A percentile compares a stretch with the other conserved stretches of the same genome.
Evolutionary conservation across 2,329 filamentous ascomycete genomes (phyloP).

Genomic region (Phyllosticta capitalensis): DNA sequence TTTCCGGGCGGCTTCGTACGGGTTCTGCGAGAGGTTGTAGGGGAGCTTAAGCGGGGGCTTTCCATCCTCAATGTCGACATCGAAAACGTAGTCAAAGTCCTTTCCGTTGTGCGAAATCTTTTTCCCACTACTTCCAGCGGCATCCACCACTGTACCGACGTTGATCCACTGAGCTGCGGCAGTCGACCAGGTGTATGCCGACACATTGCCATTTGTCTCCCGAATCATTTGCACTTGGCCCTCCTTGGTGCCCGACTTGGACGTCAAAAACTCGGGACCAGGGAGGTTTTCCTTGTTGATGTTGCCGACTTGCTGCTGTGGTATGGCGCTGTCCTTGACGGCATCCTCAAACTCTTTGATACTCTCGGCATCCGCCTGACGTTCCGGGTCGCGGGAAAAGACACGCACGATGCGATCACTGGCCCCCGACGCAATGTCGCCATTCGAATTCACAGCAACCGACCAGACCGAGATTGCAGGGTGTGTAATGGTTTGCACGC

Average conservation of each 20-base stretch:
- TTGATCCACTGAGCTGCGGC: constrained; percentile 62
- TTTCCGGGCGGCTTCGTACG: constrained; percentile 82
- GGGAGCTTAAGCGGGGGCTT: constrained; percentile 89
- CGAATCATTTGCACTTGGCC: constrained; percentile 90
- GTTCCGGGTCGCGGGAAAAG: constrained; percentile 64
- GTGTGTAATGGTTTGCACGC: constrained; percentile 91
- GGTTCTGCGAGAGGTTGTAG: constrained; percentile 85
- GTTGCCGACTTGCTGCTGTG: constrained; percentile 64
- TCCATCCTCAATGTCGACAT: constrained; percentile 91
- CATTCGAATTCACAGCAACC: constrained; percentile 72
- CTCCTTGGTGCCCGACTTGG: constrained; percentile 84
- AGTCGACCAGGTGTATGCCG: constrained; percentile 79
- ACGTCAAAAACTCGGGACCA: constrained; percentile 74
- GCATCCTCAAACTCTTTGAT: constrained; percentile 70
- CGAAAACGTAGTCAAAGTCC: constrained; percentile 93
- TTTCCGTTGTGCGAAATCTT: constrained; percentile 62
- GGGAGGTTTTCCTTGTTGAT: constrained; percentile 91
- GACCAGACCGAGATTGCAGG: constrained; percentile 95
- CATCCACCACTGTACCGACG: constrained; percentile 89
- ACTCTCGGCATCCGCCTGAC: constrained; percentile 58
- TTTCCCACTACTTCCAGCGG: constrained; percentile 66
- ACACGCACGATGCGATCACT: constrained; percentile 81
- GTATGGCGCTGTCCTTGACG: constrained; percentile 75
- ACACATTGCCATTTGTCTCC: constrained; percentile 70
- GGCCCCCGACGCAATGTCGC: constrained; percentile 87